Base-by-base conservation (phyloP, 345 rosid genomes). In the Salix caprea region DNA sequence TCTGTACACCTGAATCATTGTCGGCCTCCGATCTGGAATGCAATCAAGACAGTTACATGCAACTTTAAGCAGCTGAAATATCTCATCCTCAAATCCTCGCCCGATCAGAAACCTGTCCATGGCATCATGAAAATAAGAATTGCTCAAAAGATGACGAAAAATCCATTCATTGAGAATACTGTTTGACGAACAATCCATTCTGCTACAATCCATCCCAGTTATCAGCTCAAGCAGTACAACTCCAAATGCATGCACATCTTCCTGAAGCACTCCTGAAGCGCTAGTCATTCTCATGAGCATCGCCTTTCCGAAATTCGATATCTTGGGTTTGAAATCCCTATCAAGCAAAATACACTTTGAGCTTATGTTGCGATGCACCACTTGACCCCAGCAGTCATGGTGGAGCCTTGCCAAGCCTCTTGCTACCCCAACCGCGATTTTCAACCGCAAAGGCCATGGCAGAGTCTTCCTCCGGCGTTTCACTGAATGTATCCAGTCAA, bases 371-470 rank as follows among this genome's bases (percentile, higher is more conserved):
- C 65, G 82, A 76, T 83, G 85, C n/a, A 32, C 54, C 6, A 77
- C 44, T 0, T 37, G 70, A 14, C 40, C 24, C 15, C 44, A 21
- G 73, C 64, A 56, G 36, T 37, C 46, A 26, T 79, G 81, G 58
- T 83, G 85, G 3, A 83, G 81, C 85, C 85, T 79, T 18, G 79
- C 76, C 71, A 83, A 65, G 40, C 72, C 86, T 69, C 69, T 73
- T 11, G 85, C 78, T 16, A 76, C 0, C 11, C 85, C 80, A 36
- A 42, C 28, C 0, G 76, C 86, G 23, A 83, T 74, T 74, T 77
- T 83, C 26, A 76, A 19, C 64, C 86, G 77, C 50, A 76, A 67
- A 3, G 79, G 76, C 86, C 83, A 83, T 8, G 60, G 61, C 34
- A 83, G 28, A 46, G 19, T 11, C 24, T 58, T 69, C 65, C 36